phyloP scores from a whole-genome alignment of 176 grass and related monocot genomes.

The Stipa capillata region DNA sequence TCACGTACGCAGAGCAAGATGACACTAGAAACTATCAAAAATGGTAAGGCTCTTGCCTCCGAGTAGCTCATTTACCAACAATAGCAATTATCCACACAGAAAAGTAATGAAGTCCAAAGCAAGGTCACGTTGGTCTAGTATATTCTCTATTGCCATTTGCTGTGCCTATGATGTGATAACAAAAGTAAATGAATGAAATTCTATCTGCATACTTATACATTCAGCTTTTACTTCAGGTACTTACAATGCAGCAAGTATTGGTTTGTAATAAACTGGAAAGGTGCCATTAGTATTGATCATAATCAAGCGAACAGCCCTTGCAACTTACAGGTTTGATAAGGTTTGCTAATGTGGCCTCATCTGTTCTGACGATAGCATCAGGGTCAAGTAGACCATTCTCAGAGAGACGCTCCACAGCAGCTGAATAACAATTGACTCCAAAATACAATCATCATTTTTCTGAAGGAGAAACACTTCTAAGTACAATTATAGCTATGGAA shows the following conservation, averaged over 20 bases:
- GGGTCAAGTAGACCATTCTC: slow-evolving; percentile 77
- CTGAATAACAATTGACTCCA: slow-evolving; percentile 43
- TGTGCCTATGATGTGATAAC: not conserved
- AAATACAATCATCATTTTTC: slow-evolving; percentile 27
- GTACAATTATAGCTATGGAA: not conserved
- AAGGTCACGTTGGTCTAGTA: not conserved
- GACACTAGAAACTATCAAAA: not conserved
- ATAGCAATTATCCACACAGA: not conserved
- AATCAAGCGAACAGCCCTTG: not conserved
- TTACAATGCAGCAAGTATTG: not conserved
- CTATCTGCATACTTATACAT: not conserved
- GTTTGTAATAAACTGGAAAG: not conserved
- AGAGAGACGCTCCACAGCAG: slow-evolving; percentile 74
- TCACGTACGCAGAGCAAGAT: not conserved
- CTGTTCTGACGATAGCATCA: slow-evolving; percentile 62
- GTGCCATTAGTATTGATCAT: not conserved
- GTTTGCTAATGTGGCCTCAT: slow-evolving; percentile 60
- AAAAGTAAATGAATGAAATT: not conserved
- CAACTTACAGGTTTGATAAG: slow-evolving; percentile 87
- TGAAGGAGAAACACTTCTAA: not conserved
- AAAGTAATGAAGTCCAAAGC: not conserved
- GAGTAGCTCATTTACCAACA: not conserved
- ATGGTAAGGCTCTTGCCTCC: not conserved
- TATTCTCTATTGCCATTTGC: slow-evolving; percentile 8
- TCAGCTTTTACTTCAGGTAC: not conserved